phyloP scores from a whole-genome alignment of 139 green algal species.

The Chlamydomonas schloesseri region DNA sequence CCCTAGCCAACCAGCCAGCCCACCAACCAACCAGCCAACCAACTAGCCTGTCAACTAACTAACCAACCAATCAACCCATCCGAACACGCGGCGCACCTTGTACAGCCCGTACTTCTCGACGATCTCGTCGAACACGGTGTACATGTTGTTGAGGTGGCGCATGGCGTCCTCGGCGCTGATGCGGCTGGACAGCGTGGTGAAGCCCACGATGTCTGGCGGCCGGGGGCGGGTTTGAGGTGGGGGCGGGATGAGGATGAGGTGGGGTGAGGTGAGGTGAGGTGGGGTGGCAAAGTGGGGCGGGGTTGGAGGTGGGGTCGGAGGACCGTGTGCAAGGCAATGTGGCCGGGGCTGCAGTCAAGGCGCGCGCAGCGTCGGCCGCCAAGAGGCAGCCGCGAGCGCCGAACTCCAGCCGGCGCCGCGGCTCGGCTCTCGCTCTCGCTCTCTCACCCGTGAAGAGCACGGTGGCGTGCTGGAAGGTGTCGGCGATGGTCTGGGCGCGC shows the following conservation, averaged over 20 bases:
- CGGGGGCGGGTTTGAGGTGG: too few species aligned
- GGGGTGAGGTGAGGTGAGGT: background rate
- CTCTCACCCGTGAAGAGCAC: conserved; percentile 35
- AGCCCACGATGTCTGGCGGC: conserved; percentile 50
- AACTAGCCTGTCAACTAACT: too few species aligned
- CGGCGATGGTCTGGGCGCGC: conserved; percentile 29
- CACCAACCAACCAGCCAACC: too few species aligned
- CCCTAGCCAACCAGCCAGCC: too few species aligned
- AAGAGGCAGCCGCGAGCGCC: too few species aligned
- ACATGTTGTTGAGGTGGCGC: conserved; percentile 51
- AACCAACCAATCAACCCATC: too few species aligned
- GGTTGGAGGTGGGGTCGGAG: background rate
- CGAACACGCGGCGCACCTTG: conserved; percentile 31
- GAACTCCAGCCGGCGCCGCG: too few species aligned
- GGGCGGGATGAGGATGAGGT: too few species aligned
- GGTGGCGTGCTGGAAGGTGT: conserved; percentile 27
- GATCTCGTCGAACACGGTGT: conserved; percentile 46
- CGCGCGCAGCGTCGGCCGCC: too few species aligned
- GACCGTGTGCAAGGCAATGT: background rate
- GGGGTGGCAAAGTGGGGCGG: background rate
- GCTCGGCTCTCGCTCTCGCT: too few species aligned
- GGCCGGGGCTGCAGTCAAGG: too few species aligned
- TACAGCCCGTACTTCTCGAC: conserved; percentile 39
- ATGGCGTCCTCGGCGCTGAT: conserved; percentile 43
- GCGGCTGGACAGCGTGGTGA: conserved; percentile 35